Evolutionary conservation across 768 basidiomycete genomes (phyloP).

Genomic region (Tricholoma sp.): DNA sequence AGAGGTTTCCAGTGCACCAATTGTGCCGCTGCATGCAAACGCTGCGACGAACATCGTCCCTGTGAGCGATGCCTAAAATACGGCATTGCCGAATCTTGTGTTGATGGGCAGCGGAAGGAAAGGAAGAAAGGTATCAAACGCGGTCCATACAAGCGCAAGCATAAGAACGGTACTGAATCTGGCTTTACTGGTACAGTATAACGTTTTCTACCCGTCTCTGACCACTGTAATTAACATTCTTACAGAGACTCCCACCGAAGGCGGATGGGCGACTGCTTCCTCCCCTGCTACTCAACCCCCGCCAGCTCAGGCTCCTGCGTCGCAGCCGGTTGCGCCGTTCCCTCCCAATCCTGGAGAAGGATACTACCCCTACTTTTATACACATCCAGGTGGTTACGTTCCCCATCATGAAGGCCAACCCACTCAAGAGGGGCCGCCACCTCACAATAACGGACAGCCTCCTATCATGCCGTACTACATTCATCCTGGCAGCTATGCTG

Average conservation of each 20-base stretch:
- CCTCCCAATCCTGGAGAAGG: conserved; percentile 27
- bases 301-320: conserved; percentile 17
- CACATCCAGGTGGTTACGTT: conserved; percentile 28
- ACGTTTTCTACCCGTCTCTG: not conserved
- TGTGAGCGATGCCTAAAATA: conserved; percentile 91
- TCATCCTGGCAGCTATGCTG: conserved; percentile 29
- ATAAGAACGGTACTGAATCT: conserved; percentile 23
- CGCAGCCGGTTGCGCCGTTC: conserved; percentile 28
- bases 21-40: conserved; percentile 84
- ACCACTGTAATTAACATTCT: not conserved
- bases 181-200: conserved; percentile 5
- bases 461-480: conserved; percentile 37
- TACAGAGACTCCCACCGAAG: conserved; percentile 11
- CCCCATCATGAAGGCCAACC: conserved; percentile 31
- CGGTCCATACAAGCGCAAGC: conserved; percentile 75
- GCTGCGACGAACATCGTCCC: conserved; percentile 83
- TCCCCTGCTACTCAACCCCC: conserved; percentile 1
- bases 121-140: conserved; percentile 87
- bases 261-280: conserved; percentile 21
- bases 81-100: conserved; percentile 69
- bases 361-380: conserved; percentile 33
- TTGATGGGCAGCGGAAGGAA: conserved; percentile 91
- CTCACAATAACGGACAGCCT: conserved; percentile 30
- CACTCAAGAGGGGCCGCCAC: conserved; percentile 6
- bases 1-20: conserved; percentile 58